Conservation (phyloP, 73 alveolate species). For the Tetrahymena thermophila region DNA sequence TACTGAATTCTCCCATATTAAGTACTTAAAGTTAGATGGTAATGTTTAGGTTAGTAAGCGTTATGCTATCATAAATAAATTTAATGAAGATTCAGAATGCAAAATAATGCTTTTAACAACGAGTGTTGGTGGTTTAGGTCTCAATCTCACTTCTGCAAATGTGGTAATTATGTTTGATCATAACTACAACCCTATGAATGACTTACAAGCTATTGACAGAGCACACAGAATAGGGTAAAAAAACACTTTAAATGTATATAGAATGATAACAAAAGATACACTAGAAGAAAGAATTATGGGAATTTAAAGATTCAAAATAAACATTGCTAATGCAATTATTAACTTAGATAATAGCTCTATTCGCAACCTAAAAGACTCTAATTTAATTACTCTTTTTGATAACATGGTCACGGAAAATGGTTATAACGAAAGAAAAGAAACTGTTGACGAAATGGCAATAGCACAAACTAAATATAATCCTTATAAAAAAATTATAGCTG, state of each 20-base stretch:
- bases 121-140: slow-evolving; percentile 98
- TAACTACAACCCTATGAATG: slow-evolving; percentile 98
- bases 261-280: slow-evolving; percentile 86
- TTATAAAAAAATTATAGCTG: neutral
- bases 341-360: slow-evolving; percentile 42
- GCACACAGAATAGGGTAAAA: slow-evolving; percentile 99
- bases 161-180: slow-evolving; percentile 99
- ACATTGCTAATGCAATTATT: slow-evolving; percentile 81
- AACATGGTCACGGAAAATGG: neutral
- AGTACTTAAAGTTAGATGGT: slow-evolving; percentile 43
- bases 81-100: slow-evolving; percentile 82
- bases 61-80: slow-evolving; percentile 70
- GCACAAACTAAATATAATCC: neutral
- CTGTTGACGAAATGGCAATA: neutral
- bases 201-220: slow-evolving; percentile 96
- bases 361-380: neutral
- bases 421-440: neutral
- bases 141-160: slow-evolving; percentile 97
- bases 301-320: slow-evolving; percentile 82
- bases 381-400: neutral
- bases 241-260: slow-evolving; percentile 90
- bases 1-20: slow-evolving; percentile 29
- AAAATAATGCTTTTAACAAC: slow-evolving; percentile 93
- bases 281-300: slow-evolving; percentile 96
- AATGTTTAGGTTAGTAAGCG: slow-evolving; percentile 35